Base-by-base conservation (phyloP, 2,329 filamentous ascomycete species). In the Conoideocrella luteorostrata region DNA sequence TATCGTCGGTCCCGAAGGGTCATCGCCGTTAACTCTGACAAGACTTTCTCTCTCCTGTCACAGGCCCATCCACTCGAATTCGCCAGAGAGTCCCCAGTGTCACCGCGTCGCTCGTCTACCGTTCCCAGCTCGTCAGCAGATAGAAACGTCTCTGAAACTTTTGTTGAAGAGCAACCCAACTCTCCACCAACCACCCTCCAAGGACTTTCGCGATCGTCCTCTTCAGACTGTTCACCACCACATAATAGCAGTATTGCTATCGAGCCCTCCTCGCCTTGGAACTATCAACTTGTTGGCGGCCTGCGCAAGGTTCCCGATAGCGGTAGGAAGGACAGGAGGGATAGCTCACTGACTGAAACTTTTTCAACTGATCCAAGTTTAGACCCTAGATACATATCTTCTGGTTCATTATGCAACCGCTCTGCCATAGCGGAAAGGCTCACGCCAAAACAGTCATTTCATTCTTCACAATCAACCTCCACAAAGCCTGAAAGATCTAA, bases 1-100 rank as follows among this genome's bases (percentile, higher is more conserved):
- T 40, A 40, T 30, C 55, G 57, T 36, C 60, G 61, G 29, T 36
- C 43, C 9, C 56, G 49, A 17, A 58, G 69, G 48, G 56, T 70
- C 23, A 69, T 80, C 46, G 69, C 67, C 42, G 61, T 80, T 22
- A 68, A 79, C 51, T 58, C 74, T 5, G 73, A 80, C 58, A 78
- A 78, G 60, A 80, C 77, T 4, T 80, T 81, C 52, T 77, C 75
- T 13, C 59, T 80, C 44, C 49, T 69, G 49, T 60, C 59, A 56
- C 54, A 70, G 34, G 46, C 56, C n/a, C 45, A 47, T 28, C 55
- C 56, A 10, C 45, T 51, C 11, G 59, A 56, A 5, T 63, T 59
- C 9, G 51, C 53, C 45, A 53, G 56, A 12, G 50, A 58, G n/a
- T 63, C 61, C 15, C 48, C 58, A 15, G 56, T 57, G 50, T 73